These are phyloP conservation scores for thale cress (Arabidopsis thaliana) DNA, from an alignment of 345 rosid genomes.

Conservation along the genomic window DNA sequence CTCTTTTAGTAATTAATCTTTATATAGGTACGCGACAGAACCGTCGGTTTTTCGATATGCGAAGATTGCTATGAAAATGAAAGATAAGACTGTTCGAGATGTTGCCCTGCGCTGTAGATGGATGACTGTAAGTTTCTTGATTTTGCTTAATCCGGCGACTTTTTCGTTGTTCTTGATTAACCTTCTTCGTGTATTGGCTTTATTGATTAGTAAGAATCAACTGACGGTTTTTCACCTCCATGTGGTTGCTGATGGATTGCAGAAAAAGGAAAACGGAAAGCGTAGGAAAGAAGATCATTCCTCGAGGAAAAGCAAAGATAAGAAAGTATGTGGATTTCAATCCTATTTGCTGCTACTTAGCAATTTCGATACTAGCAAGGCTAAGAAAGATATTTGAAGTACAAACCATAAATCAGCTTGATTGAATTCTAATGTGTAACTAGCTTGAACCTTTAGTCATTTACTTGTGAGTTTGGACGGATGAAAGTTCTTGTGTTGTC, in stretches of 20 bases:
- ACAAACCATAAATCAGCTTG: not conserved
- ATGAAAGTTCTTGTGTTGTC: not conserved
- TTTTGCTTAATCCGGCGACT: not conserved
- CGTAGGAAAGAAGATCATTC: conserved; percentile 85
- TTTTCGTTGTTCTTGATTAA: conserved; percentile 9
- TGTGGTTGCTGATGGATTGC: conserved; percentile 42
- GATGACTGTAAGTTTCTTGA: conserved; percentile 66
- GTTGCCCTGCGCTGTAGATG: conserved; percentile 85
- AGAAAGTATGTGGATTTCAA: conserved; percentile 56
- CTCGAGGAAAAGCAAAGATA: conserved; percentile 77
- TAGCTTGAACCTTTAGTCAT: conserved; percentile 2
- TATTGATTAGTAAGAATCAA: not conserved
- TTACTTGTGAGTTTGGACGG: conserved; percentile 24
- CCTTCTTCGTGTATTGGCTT: conserved; percentile 14
- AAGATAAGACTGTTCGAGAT: conserved; percentile 80
- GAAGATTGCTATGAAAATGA: conserved; percentile 78
- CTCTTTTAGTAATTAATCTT: conserved; percentile 14
- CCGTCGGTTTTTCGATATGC: conserved; percentile 69
- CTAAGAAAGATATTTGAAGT: not conserved
- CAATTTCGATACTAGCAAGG: conserved; percentile 1
- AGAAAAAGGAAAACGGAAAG: conserved; percentile 86
- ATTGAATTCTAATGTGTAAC: conserved; percentile 1
- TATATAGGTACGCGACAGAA: conserved; percentile 65
- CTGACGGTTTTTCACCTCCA: not conserved
- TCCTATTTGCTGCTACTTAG: not conserved